Evolutionary conservation across 495 filamentous ascomycete species (phyloP).

Genomic region (Lindgomyces ingoldianus): DNA sequence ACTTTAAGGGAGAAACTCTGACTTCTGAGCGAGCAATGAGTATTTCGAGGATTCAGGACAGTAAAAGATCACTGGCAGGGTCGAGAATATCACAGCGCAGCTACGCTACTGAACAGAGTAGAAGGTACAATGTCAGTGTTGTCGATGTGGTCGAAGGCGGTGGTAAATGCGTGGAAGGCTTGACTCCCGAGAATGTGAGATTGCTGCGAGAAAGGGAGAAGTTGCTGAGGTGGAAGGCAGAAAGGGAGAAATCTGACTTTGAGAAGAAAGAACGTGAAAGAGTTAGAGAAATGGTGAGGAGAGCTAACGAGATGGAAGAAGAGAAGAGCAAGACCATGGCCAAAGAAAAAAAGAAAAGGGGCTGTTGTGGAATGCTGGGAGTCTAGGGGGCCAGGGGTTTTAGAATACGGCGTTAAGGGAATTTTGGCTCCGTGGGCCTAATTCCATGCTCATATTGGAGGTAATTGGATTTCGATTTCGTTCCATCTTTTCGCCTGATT

Average conservation of each 20-base stretch:
- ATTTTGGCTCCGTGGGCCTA: no score
- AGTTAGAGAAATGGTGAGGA: constrained; percentile 10
- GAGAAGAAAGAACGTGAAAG: constrained; percentile 37
- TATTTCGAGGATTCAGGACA: neutral
- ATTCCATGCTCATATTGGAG: no score
- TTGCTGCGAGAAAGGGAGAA: constrained; percentile 50
- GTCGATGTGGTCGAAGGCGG: neutral
- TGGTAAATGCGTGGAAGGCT: neutral
- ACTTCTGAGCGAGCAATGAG: constrained; percentile 2
- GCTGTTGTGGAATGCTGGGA: constrained; percentile 15
- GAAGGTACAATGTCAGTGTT: neutral
- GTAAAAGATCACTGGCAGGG: neutral
- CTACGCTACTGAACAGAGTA: neutral
- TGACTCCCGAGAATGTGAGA: constrained; percentile 40
- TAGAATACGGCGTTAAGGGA: no score
- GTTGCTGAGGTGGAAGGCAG: constrained; percentile 45
- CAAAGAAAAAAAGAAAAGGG: constrained; percentile 14
- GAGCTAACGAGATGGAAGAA: constrained; percentile 30
- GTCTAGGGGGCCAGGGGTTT: neutral
- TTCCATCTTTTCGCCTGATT: no score
- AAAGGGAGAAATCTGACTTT: constrained; percentile 42
- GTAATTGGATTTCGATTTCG: no score
- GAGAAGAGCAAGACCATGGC: constrained; percentile 6
- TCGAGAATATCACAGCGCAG: neutral
- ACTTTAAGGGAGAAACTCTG: constrained; percentile 5